phyloP scores from a whole-genome alignment of 176 grass and related monocot species.

The Otatea glauca region DNA sequence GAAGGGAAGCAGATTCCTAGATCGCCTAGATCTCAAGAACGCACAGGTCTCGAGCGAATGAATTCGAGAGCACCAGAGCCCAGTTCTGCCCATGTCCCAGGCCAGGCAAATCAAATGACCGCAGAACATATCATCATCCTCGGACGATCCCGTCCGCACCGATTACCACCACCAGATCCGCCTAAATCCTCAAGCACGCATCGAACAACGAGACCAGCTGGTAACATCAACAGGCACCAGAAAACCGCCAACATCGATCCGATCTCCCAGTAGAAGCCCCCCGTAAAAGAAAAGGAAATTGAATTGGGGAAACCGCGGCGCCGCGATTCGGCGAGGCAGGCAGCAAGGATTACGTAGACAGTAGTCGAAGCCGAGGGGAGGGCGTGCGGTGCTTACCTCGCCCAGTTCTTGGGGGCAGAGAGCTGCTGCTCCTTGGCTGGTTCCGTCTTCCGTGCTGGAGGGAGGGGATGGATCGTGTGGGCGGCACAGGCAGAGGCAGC shows the following conservation, averaged over 20 bases:
- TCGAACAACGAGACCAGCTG: not conserved
- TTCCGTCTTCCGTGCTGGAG: constrained; percentile 1
- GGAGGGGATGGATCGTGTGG: not conserved
- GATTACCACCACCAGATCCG: not conserved
- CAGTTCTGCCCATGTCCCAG: not conserved
- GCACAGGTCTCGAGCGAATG: not conserved
- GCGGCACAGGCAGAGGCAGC: not conserved
- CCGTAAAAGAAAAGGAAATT: no score
- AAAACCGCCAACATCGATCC: not conserved
- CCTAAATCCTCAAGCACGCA: not conserved
- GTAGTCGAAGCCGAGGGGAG: not conserved
- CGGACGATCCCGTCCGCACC: not conserved
- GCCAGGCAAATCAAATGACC: not conserved
- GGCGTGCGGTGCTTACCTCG: not conserved
- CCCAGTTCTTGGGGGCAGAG: not conserved
- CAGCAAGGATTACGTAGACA: not conserved
- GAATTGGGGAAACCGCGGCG: not conserved
- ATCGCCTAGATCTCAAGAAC: not conserved
- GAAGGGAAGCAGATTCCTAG: not conserved
- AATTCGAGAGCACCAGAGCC: not conserved
- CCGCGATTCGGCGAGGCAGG: not conserved
- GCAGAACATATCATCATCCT: not conserved
- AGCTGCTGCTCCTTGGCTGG: not conserved
- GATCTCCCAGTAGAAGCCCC: not conserved
- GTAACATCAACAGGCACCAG: not conserved